Evolutionary conservation across 1,284 basidiomycete genomes (phyloP).

Genomic region (Lentinus polychrous): DNA sequence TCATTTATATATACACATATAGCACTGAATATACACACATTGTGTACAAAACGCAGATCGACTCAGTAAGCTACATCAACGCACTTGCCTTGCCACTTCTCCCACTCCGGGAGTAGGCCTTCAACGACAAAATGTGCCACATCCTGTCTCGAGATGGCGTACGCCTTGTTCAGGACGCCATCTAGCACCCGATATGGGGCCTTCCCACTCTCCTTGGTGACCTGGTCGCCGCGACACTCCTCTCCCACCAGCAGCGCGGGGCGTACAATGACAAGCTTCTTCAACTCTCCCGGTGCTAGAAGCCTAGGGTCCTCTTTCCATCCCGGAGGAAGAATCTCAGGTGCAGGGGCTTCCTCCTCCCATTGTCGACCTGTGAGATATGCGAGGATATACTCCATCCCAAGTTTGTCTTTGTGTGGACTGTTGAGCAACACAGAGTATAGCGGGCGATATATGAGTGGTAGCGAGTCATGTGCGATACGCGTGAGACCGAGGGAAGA

Average conservation of each 20-base stretch:
- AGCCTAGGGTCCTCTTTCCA: slow-evolving; percentile 37
- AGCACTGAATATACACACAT: too few relatives aligned
- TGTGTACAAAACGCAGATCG: too few relatives aligned
- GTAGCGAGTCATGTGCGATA: slow-evolving; percentile 37
- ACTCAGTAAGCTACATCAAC: slow-evolving; percentile 31
- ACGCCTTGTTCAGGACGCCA: slow-evolving; percentile 31
- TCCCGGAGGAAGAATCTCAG: slow-evolving; percentile 6
- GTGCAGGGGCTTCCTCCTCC: slow-evolving; percentile 13
- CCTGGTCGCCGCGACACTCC: slow-evolving; percentile 39
- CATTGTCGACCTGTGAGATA: slow-evolving; percentile 35
- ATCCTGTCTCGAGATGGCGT: slow-evolving; percentile 55
- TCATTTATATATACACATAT: too few relatives aligned
- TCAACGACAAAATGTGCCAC: slow-evolving; percentile 61
- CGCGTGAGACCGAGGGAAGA: slow-evolving; percentile 47
- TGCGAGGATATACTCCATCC: slow-evolving; percentile 40
- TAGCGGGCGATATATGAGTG: slow-evolving; percentile 38
- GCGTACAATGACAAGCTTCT: slow-evolving; percentile 43
- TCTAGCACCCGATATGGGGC: slow-evolving; percentile 33
- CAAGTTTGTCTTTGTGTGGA: slow-evolving; percentile 53
- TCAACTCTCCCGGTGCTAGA: slow-evolving; percentile 32
- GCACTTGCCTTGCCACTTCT: slow-evolving; percentile 41
- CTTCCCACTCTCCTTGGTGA: slow-evolving; percentile 14
- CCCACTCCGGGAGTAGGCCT: slow-evolving; percentile 40
- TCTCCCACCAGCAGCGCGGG: slow-evolving; percentile 55
- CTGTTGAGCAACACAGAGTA: slow-evolving; percentile 35